Conservation (phyloP, 2,329 filamentous ascomycete species). For the Penicillium sp. region DNA sequence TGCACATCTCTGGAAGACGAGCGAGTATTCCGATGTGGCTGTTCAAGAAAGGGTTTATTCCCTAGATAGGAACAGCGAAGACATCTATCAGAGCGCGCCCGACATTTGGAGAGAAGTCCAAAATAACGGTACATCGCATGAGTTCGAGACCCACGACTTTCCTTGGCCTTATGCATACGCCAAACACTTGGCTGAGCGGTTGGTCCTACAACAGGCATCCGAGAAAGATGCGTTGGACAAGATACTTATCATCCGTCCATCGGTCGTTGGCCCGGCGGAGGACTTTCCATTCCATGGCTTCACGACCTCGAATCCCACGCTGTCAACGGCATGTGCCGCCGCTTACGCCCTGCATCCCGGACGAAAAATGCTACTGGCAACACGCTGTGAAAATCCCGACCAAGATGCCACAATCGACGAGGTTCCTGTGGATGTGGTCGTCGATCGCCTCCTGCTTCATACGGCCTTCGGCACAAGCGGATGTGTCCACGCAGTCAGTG, state of each 20-base stretch:
- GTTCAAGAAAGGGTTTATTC: conserved; percentile 23
- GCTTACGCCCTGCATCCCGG: conserved; percentile 25
- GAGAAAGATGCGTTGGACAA: conserved; percentile 21
- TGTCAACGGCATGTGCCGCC: conserved; percentile 22
- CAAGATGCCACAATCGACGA: conserved; percentile 27
- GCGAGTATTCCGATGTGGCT: conserved; percentile 16
- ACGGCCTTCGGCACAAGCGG: conserved; percentile 20
- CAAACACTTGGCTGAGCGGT: conserved; percentile 21
- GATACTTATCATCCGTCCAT: conserved; percentile 28
- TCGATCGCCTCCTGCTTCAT: conserved; percentile 24
- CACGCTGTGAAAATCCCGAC: conserved; percentile 20
- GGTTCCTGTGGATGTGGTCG: conserved; percentile 30
- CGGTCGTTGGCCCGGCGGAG: conserved; percentile 27
- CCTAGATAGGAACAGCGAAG: conserved; percentile 11
- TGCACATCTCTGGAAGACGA: conserved; percentile 22
- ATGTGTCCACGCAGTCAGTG: conserved; percentile 26
- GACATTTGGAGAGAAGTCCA: conserved; percentile 21
- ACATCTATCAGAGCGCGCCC: conserved; percentile 12
- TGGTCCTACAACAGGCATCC: conserved; percentile 19
- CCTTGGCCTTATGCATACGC: conserved; percentile 24
- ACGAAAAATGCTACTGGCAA: conserved; percentile 19
- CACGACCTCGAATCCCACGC: conserved; percentile 18
- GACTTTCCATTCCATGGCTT: conserved; percentile 25
- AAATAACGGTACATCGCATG: conserved; percentile 19
- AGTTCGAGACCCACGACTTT: conserved; percentile 21